Percentiles rank a stretch among this genome's conserved stretches.
Evolutionary conservation across 805 yeast genomes (phyloP).

Genomic region (Candida caryicola): DNA sequence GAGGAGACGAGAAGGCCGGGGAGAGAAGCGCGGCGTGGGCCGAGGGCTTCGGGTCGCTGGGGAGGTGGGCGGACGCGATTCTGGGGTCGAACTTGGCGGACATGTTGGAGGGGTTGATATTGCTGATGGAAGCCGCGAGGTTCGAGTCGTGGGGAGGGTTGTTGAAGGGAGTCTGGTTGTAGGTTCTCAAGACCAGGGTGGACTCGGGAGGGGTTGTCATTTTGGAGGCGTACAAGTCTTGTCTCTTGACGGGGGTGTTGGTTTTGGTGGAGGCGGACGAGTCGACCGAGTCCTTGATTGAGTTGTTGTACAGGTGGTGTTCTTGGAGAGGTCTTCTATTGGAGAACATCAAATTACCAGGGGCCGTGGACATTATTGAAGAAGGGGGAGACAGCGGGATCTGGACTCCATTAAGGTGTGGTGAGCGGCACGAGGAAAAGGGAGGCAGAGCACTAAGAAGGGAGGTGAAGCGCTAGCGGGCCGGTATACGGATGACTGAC

Average conservation of each 20-base stretch:
- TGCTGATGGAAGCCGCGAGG: not conserved
- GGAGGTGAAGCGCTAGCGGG: too few relatives aligned
- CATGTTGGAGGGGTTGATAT: not conserved
- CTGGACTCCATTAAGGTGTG: not conserved
- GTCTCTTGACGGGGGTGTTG: constrained; percentile 26
- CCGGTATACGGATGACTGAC: too few relatives aligned
- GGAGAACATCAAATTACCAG: constrained; percentile 4
- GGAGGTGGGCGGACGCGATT: not conserved
- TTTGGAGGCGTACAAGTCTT: constrained; percentile 14
- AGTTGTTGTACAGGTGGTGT: constrained; percentile 9
- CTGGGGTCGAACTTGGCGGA: constrained; percentile 1
- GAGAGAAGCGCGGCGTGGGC: constrained; percentile 25
- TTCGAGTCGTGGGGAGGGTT: not conserved
- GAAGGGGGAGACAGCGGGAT: not conserved
- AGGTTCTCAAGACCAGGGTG: not conserved
- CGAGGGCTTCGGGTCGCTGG: not conserved
- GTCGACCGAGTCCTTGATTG: constrained; percentile 2
- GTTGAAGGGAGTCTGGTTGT: constrained; percentile 1
- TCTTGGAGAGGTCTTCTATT: constrained; percentile 11
- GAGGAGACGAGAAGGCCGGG: constrained; percentile 52
- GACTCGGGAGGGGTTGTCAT: constrained; percentile 41
- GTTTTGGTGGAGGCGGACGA: constrained; percentile 6
- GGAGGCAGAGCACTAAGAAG: too few relatives aligned
- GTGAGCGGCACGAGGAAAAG: too few relatives aligned
- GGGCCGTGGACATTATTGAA: constrained; percentile 5